Evolutionary conservation across 768 basidiomycete genomes (phyloP).

Genomic region (Hypholoma sublateritium): DNA sequence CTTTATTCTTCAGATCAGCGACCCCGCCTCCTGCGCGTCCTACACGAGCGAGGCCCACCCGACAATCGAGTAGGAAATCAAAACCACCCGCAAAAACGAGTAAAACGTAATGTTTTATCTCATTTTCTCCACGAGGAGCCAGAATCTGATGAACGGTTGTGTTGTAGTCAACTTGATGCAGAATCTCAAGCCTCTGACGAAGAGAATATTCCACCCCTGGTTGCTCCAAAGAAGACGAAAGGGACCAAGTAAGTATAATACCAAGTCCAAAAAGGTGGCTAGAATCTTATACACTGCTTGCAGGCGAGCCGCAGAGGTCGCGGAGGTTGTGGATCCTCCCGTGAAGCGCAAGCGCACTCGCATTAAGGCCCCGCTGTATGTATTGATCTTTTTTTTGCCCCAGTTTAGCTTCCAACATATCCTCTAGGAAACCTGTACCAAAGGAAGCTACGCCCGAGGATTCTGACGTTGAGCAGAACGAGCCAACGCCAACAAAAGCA

Average conservation of each 20-base stretch:
- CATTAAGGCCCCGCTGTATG: slow-evolving; percentile 26
- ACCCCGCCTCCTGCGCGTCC: too few species aligned
- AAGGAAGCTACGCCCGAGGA: slow-evolving; percentile 9
- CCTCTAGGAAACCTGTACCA: slow-evolving; percentile 10
- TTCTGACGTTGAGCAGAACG: slow-evolving; percentile 14
- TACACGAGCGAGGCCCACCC: background rate
- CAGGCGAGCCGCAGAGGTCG: slow-evolving; percentile 27
- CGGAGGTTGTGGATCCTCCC: slow-evolving; percentile 15
- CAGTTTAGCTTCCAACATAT: background rate
- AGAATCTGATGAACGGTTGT: background rate
- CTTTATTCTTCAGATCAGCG: too few species aligned
- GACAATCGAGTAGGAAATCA: background rate
- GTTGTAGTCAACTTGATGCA: slow-evolving; percentile 10
- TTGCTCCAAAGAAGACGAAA: slow-evolving; percentile 29
- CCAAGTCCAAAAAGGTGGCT: background rate
- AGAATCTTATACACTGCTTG: too few species aligned
- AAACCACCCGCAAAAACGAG: slow-evolving; percentile 5
- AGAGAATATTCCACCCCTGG: slow-evolving; percentile 20
- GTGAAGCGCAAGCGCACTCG: slow-evolving; percentile 30
- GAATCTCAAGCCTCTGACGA: slow-evolving; percentile 16
- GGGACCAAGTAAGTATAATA: slow-evolving; percentile 29
- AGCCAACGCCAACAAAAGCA: slow-evolving; percentile 17
- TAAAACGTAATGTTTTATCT: slow-evolving; percentile 7
- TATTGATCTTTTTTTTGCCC: background rate
- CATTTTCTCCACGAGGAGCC: background rate